phyloP scores from a whole-genome alignment of 2,329 filamentous ascomycete genomes.

The Aureobasidium lini region DNA sequence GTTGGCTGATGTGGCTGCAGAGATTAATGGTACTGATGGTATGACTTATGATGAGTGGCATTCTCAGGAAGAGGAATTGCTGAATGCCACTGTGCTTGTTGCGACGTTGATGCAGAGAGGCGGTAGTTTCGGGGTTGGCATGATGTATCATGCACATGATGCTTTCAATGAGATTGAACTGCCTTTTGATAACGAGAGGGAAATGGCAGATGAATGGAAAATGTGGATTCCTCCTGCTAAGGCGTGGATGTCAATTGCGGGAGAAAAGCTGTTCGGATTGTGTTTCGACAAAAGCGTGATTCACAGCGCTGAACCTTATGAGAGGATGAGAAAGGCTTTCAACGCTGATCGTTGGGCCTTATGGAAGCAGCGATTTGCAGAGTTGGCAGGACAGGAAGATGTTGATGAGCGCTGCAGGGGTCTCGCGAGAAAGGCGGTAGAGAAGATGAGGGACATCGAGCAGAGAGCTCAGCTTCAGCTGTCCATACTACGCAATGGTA shows the following conservation, averaged over 20 bases:
- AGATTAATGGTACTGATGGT: not conserved
- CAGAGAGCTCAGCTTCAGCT: not conserved
- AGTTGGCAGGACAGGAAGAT: not conserved
- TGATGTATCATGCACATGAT: not conserved
- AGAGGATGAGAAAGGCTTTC: too few relatives aligned
- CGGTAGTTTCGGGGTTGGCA: not conserved
- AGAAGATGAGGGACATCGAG: not conserved
- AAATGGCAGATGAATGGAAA: not conserved
- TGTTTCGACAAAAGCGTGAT: not conserved
- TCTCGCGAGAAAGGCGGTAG: not conserved
- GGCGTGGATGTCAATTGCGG: not conserved
- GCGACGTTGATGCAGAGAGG: not conserved
- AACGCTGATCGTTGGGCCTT: not conserved
- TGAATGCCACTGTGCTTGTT: not conserved
- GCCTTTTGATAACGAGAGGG: not conserved
- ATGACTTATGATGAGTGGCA: not conserved
- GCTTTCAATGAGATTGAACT: not conserved
- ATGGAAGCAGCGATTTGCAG: not conserved
- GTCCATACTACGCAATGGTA: not conserved
- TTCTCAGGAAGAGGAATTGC: not conserved
- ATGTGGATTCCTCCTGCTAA: constrained; percentile 1
- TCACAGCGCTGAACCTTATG: not conserved
- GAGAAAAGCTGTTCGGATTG: not conserved
- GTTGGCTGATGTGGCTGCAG: not conserved
- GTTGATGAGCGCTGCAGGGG: not conserved